Conservation (phyloP, 2,329 filamentous ascomycete genomes). For the Diaporthe velutina region DNA sequence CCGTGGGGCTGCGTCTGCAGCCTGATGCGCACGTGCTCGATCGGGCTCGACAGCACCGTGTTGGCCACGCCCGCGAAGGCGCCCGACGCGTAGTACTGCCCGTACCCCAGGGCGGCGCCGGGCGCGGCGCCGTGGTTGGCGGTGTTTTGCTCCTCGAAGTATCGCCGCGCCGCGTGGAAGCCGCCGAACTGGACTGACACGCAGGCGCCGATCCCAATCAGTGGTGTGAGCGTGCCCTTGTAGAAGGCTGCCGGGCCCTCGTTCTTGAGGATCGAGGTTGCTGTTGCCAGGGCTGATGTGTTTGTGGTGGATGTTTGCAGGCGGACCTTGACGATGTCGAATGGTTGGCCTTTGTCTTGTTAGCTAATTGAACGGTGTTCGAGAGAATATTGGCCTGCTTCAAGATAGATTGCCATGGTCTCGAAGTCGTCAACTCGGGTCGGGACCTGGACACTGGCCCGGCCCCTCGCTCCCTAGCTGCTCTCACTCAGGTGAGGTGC, state of each 20-base stretch:
- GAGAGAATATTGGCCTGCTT: not conserved
- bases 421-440: no score
- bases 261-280: constrained; percentile 84
- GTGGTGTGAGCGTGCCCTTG: constrained; percentile 95
- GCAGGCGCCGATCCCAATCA: constrained; percentile 96
- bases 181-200: constrained; percentile 98
- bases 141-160: constrained; percentile 82
- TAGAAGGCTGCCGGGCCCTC: constrained; percentile 96
- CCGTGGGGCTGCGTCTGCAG: constrained; percentile 97
- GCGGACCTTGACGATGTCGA: constrained; percentile 97
- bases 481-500: not conserved
- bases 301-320: constrained; percentile 91
- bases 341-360: constrained; percentile 69
- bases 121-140: constrained; percentile 67
- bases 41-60: constrained; percentile 87
- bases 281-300: constrained; percentile 83
- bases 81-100: constrained; percentile 90
- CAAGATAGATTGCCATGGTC: not conserved
- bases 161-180: constrained; percentile 92
- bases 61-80: constrained; percentile 95
- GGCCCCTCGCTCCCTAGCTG: not conserved
- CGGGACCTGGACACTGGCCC: constrained; percentile 11
- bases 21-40: constrained; percentile 96
- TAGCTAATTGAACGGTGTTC: not conserved
- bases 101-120: constrained; percentile 78